These are phyloP conservation scores for Calonectria pseudoreteaudii DNA, from an alignment of 2,329 filamentous ascomycete genomes.

Conservation along the genomic window DNA sequence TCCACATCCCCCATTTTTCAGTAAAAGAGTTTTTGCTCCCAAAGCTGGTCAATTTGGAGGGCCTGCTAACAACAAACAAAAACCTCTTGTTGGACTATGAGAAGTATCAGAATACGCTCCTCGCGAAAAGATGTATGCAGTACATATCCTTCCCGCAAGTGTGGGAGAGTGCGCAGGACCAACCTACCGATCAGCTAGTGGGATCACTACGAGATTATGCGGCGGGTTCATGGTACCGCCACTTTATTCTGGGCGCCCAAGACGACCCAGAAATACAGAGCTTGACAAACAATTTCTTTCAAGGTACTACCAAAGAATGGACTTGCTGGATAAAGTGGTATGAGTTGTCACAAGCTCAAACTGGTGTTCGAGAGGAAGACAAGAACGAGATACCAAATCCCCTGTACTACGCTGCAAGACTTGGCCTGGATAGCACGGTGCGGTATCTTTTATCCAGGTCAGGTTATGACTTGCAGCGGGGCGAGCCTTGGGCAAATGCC, in stretches of 20 bases:
- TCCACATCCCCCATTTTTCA: background rate
- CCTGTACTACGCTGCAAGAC: background rate
- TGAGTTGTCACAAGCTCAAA: background rate
- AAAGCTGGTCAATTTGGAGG: background rate
- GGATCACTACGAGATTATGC: slow-evolving; percentile 3
- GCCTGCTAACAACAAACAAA: background rate
- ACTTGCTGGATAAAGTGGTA: background rate
- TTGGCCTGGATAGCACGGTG: background rate
- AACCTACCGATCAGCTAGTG: background rate
- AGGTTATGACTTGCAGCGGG: background rate
- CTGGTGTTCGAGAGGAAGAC: background rate
- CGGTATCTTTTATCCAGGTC: background rate
- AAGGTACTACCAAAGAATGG: background rate
- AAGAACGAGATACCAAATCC: background rate
- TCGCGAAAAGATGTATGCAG: background rate
- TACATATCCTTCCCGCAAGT: background rate
- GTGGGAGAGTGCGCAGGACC: background rate
- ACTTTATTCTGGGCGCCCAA: background rate
- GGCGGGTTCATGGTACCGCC: background rate
- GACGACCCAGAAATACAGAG: background rate
- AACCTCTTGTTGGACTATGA: background rate
- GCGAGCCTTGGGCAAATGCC: background rate
- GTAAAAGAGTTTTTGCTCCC: background rate
- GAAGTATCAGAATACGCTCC: background rate
- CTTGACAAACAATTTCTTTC: background rate